Evolutionary conservation across 768 basidiomycete genomes (phyloP), one percentile per base, ranked within the genome.

Genomic region (Boletellus sp.): DNA sequence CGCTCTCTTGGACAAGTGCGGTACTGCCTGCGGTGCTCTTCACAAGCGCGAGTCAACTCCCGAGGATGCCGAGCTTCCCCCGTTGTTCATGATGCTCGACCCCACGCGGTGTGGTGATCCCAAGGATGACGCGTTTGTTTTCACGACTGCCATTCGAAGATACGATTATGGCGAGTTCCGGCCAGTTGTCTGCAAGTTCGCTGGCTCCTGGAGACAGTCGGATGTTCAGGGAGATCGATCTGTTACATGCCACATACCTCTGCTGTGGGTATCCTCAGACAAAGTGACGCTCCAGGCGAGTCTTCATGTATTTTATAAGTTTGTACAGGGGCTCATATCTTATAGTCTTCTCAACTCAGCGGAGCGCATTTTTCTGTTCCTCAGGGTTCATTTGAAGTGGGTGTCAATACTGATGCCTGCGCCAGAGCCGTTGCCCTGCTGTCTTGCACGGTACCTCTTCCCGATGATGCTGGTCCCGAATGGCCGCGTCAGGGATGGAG

Each of bases 151-250:
- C 59, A 90, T 77, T 42, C 75, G 87, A 42, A 78, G 93, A 44
- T 79, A 87, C 38, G 90, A 92, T 59, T 94, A 83, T 60, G 86
- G 87, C 45, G 89, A 90, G 61, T 79, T 80, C 46, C 78, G 94
- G 8, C 86, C 90, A 0, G 76, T 92, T 48, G 70, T 94, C 39
- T 85, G 85, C 61, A 79, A 78, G 51, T 73, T 97, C 10, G 81
- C 85, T 53, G 65, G 85, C 1, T 77, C 75, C 37, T 96, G 94
- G 93, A 77, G 91, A 51, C 92, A 89, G 58, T 80, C 80, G 8
- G 75, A 72, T 54, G 67, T 68, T 32, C 71, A 74, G 15, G 74
- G 73, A 0, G 65, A 72, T 23, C 72, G 84, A 59, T 71, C 66
- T 4, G 79, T 90, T 34, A 52, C 67, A 9, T 84, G 84, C 52